Conservation (phyloP, 179 eudicot species). For the Spergularia azorica region DNA sequence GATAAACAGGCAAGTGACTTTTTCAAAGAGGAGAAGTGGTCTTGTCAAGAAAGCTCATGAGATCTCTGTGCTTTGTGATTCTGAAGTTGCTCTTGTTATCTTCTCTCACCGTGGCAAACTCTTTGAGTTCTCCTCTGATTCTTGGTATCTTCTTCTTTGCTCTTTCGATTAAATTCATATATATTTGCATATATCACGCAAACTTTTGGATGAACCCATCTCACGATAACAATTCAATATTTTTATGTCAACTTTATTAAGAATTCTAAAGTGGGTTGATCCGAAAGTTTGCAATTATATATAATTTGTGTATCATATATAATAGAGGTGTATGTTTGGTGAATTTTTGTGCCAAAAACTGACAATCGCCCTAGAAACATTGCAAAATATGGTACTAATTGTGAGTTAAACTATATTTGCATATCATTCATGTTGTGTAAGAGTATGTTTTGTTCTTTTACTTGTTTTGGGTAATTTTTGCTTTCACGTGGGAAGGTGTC, state of each 20-base stretch:
- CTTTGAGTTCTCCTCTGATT: constrained; percentile 60
- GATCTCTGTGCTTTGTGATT: constrained; percentile 68
- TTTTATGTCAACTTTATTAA: no score
- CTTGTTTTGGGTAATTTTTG: constrained; percentile 19
- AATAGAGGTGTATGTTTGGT: no score
- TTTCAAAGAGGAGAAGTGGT: constrained; percentile 66
- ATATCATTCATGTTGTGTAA: neutral
- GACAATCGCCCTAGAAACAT: no score
- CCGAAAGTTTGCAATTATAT: no score
- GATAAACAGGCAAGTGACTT: constrained; percentile 72
- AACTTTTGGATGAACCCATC: neutral
- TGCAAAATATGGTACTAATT: no score
- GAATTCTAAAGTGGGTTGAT: no score
- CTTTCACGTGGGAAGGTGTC: constrained; percentile 13
- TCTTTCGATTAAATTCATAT: neutral
- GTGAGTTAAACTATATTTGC: neutral
- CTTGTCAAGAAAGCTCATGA: constrained; percentile 68
- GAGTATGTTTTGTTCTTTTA: neutral
- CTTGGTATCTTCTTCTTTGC: constrained; percentile 33
- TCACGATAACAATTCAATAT: neutral
- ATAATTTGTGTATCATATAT: no score
- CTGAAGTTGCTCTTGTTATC: constrained; percentile 64
- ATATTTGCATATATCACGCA: constrained; percentile 5
- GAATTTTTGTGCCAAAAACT: no score
- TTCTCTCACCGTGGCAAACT: constrained; percentile 69